Conservation (phyloP, 1,139 yeast genomes). For the Pneumocystis sp. region DNA sequence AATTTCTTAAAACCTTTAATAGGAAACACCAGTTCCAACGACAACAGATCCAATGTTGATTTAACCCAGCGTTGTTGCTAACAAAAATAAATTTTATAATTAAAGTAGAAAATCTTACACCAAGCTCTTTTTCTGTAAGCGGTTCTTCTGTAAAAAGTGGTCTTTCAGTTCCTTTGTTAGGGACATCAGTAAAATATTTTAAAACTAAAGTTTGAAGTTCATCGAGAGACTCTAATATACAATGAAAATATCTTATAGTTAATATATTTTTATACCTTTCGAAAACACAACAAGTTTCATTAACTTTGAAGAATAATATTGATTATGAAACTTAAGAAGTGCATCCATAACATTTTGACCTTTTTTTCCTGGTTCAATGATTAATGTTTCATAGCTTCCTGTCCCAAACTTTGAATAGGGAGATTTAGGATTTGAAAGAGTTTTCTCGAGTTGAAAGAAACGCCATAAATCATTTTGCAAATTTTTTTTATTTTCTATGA, state of each 20-base stretch:
- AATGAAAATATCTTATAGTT: not conserved
- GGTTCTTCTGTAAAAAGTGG: conserved; percentile 30
- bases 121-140: conserved; percentile 34
- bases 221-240: conserved; percentile 64
- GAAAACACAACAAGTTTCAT: conserved; percentile 68
- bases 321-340: conserved; percentile 43
- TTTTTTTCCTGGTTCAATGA: conserved; percentile 35
- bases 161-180: conserved; percentile 38
- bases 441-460: conserved; percentile 66
- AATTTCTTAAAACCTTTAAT: conserved; percentile 55
- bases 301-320: conserved; percentile 53
- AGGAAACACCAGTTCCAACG: conserved; percentile 50
- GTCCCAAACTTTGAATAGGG: conserved; percentile 62
- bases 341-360: conserved; percentile 55
- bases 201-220: conserved; percentile 55
- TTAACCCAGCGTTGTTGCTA: conserved; percentile 20
- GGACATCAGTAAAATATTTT: conserved; percentile 50
- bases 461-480: conserved; percentile 85
- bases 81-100: not conserved
- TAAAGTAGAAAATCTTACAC: conserved; percentile 25
- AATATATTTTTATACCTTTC: not conserved
- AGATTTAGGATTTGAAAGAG: conserved; percentile 53
- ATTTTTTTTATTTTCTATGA: conserved; percentile 70
- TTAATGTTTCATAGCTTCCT: conserved; percentile 51
- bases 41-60: conserved; percentile 69